Evolutionary conservation across 257 asterid genomes (phyloP), one percentile per base, ranked within the genome.

Genomic region (Striga asiatica): DNA sequence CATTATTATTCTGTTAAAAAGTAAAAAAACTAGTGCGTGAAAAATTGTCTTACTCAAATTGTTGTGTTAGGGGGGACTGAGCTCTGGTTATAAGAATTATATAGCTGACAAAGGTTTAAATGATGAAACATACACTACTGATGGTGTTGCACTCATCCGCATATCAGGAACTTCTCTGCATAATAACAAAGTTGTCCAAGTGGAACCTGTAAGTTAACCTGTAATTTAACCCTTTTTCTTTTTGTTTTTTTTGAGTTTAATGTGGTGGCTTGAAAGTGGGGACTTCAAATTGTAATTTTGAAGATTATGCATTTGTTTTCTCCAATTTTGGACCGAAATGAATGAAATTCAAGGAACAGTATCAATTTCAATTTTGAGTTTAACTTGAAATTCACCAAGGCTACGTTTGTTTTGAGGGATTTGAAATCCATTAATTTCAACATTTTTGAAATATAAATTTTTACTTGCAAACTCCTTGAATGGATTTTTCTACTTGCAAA

Each of bases 91-190:
- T 77, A 88, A 88, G 74, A 77, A 73, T 56, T 73, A 78, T 61
- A 73, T 88, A 52, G 91, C 93, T n/a, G 95, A 88, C 60, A 71
- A 84, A 75, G 94, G 97, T 62, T 72, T 81, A 55, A 84, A 84
- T 67, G 95, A 88, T 71, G 97, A 92, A 73, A 88, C 97, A 21
- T 92, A 82, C 77, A 72, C 83, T 39, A 46, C 83, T 0, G 99
- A 92, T 60, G 69, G 84, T 52, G 85, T 88, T 67, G 95, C 97
- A 38, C 91, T 92, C 39, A 64, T 92, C 71, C 63, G 78, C 60
- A 58, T 92, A 66, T 82, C 97, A 29, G 95, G 93, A 61, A 92
- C 97, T 38, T 72, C 88, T 37, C 68, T 43, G 69, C 91, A 92
- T 63, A 88, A 79, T 66, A 72, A 79, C 41, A 76, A 77, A 74